phyloP scores from a whole-genome alignment of 164 flowering plant species.

The Malania oleifera region DNA sequence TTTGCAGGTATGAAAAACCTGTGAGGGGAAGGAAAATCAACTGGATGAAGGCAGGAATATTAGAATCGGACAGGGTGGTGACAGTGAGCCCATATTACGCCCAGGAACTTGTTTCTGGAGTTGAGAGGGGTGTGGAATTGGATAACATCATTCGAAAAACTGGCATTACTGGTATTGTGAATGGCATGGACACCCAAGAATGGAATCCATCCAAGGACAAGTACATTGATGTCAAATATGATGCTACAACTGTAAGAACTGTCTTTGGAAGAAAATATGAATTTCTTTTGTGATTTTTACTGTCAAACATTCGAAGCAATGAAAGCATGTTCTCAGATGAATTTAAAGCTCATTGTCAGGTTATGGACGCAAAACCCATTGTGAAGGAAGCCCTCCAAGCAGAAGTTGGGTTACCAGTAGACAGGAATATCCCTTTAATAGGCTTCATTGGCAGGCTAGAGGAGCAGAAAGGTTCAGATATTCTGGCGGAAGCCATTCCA shows the following conservation, averaged over 20 bases:
- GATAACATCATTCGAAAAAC: constrained; percentile 43
- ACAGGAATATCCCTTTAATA: constrained; percentile 62
- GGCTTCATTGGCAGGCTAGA: constrained; percentile 95
- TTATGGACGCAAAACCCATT: constrained; percentile 64
- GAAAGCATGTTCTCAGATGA: not conserved
- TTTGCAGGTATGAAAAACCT: constrained; percentile 67
- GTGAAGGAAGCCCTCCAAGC: constrained; percentile 90
- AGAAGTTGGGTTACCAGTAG: constrained; percentile 81
- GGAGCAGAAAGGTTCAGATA: constrained; percentile 97
- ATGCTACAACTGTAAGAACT: constrained; percentile 71
- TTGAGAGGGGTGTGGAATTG: constrained; percentile 73
- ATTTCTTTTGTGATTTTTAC: too few species aligned
- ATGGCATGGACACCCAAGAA: constrained; percentile 96
- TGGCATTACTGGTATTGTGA: constrained; percentile 61
- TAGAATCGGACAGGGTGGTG: constrained; percentile 60
- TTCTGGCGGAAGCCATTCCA: constrained; percentile 68
- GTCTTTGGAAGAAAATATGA: not conserved
- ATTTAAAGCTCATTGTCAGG: constrained; percentile 41
- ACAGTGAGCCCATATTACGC: constrained; percentile 96
- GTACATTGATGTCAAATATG: constrained; percentile 50
- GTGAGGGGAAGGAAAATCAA: constrained; percentile 92
- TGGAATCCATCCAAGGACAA: constrained; percentile 87
- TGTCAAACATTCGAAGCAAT: too few species aligned
- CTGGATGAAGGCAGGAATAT: constrained; percentile 95
- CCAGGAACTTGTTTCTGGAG: constrained; percentile 61